Evolutionary conservation across 1,284 basidiomycete genomes (phyloP).

Genomic region (Microbotryum lychnidis-dioicae): DNA sequence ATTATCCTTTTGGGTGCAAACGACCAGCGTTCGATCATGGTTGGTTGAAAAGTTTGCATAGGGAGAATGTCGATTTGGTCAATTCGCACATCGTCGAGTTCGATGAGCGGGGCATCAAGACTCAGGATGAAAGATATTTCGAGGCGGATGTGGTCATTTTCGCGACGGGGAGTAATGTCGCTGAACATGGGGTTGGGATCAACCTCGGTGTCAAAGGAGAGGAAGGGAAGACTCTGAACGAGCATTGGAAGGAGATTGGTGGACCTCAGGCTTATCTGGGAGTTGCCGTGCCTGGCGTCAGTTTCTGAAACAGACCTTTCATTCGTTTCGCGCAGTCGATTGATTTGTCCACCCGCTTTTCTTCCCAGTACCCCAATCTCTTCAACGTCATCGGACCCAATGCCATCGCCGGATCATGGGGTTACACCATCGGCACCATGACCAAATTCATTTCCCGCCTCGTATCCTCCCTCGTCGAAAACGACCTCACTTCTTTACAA

Average conservation of each 20-base stretch:
- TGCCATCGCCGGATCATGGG: conserved; percentile 28
- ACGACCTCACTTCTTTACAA: conserved; percentile 23
- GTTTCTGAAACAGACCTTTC: not conserved
- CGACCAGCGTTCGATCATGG: conserved; percentile 52
- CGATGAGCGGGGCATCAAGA: conserved; percentile 46
- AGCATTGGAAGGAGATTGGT: conserved; percentile 27
- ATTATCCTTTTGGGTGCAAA: conserved; percentile 49
- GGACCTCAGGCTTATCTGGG: conserved; percentile 35
- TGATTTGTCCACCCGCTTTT: too few species aligned
- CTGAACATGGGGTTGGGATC: conserved; percentile 33
- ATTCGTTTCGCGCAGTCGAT: too few species aligned
- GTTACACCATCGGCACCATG: conserved; percentile 26
- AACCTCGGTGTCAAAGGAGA: conserved; percentile 33
- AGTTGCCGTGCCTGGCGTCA: conserved; percentile 29
- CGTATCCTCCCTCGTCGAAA: conserved; percentile 17
- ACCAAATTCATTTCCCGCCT: conserved; percentile 22
- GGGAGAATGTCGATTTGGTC: conserved; percentile 49
- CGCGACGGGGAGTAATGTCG: conserved; percentile 39
- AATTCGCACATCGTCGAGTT: conserved; percentile 47
- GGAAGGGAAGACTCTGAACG: conserved; percentile 27
- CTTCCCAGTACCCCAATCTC: conserved; percentile 29
- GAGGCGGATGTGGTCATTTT: conserved; percentile 36
- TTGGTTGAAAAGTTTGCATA: conserved; percentile 49
- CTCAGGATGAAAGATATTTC: conserved; percentile 44
- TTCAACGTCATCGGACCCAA: conserved; percentile 33